These are phyloP conservation scores for Elasticomyces elasticus DNA, from an alignment of 495 filamentous ascomycete genomes.

Conservation along the genomic window DNA sequence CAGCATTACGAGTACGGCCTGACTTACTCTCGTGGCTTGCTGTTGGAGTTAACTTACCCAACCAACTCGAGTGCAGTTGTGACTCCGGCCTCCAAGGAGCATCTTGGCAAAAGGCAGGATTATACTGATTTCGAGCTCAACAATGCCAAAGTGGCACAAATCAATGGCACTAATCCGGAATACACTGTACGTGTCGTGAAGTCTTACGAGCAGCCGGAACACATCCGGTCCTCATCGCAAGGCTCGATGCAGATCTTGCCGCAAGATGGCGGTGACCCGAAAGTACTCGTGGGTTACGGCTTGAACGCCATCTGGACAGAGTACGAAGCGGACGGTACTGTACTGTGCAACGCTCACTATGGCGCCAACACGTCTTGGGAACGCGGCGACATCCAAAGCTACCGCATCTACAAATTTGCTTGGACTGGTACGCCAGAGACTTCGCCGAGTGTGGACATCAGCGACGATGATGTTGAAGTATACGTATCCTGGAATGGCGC, in stretches of 20 bases:
- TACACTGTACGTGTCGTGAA: constrained; percentile 17
- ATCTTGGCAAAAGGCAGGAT: background rate
- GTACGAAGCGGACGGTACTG: constrained; percentile 20
- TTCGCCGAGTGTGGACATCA: constrained; percentile 7
- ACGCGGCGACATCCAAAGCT: constrained; percentile 19
- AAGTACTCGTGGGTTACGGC: constrained; percentile 25
- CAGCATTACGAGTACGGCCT: constrained; percentile 5
- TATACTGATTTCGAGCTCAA: constrained; percentile 5
- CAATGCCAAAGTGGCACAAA: constrained; percentile 13
- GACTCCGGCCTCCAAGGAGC: background rate
- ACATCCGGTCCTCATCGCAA: constrained; percentile 21
- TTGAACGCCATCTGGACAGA: constrained; percentile 22
- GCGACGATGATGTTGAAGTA: background rate
- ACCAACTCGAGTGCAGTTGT: background rate
- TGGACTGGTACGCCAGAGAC: constrained; percentile 17
- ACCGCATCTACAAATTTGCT: constrained; percentile 21
- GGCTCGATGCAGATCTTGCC: constrained; percentile 26
- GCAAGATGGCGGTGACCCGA: constrained; percentile 14
- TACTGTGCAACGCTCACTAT: constrained; percentile 27
- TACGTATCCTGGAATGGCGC: constrained; percentile 15
- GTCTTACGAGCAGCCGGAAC: constrained; percentile 18
- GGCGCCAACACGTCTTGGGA: constrained; percentile 17
- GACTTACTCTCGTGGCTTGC: constrained; percentile 13
- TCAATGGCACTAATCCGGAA: constrained; percentile 17
- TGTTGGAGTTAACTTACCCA: constrained; percentile 4